These are phyloP conservation scores for Ustilago xerochloae DNA, from an alignment of 1,284 basidiomycete species.

Conservation along the genomic window DNA sequence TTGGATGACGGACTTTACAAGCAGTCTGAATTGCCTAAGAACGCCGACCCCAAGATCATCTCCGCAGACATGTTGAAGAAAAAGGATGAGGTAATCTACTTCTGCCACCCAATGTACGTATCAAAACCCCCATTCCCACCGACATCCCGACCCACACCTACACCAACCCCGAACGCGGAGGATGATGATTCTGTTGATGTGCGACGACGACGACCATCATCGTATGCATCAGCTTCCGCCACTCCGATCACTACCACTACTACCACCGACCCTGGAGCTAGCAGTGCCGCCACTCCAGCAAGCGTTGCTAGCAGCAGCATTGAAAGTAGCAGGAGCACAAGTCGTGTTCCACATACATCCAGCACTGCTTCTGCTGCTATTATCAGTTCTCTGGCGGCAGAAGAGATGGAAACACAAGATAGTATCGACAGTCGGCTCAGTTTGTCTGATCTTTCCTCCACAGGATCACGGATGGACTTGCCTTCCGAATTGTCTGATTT, in stretches of 20 bases:
- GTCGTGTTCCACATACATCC: too few species aligned
- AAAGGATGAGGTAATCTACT: constrained; percentile 65
- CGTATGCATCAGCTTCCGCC: background rate
- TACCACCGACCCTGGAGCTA: too few species aligned
- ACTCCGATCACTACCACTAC: background rate
- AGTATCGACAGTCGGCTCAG: background rate
- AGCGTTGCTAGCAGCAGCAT: too few species aligned
- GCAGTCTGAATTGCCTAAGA: constrained; percentile 67
- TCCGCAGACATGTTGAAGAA: constrained; percentile 63
- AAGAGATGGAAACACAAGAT: background rate
- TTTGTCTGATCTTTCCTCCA: background rate
- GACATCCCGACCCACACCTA: background rate
- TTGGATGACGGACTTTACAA: constrained; percentile 65
- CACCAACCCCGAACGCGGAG: background rate
- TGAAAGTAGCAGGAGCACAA: too few species aligned
- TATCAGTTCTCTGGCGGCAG: too few species aligned
- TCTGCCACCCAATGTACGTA: constrained; percentile 61
- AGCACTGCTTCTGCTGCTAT: too few species aligned
- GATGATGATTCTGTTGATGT: too few species aligned
- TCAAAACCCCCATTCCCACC: background rate
- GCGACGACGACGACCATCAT: background rate
- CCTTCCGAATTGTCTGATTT: background rate
- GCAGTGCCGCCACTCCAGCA: too few species aligned
- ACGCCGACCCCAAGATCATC: constrained; percentile 65
- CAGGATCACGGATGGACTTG: background rate